Evolutionary conservation across 2,329 filamentous ascomycete genomes (phyloP).

Genomic region (Pestalotiopsis sp.): DNA sequence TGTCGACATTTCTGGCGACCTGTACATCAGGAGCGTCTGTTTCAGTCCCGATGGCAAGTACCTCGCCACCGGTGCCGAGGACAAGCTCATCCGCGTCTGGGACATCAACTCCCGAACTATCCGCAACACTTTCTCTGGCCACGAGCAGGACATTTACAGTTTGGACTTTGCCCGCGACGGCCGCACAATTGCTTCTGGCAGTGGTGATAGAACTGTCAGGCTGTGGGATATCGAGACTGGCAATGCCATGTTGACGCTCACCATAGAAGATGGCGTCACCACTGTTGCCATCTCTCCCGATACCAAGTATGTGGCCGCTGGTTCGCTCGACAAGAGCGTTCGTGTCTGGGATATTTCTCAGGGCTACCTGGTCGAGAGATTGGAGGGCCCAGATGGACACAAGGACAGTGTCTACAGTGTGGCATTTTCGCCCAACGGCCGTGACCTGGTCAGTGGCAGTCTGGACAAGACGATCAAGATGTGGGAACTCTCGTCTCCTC

Average conservation of each 20-base stretch:
- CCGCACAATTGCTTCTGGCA: conserved; percentile 91
- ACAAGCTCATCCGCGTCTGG: conserved; percentile 97
- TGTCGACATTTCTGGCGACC: conserved; percentile 84
- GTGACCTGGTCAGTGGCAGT: conserved; percentile 91
- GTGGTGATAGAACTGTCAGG: conserved; percentile 90
- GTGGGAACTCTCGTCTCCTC: conserved; percentile 86
- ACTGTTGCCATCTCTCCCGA: conserved; percentile 97
- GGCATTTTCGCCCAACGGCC: conserved; percentile 91
- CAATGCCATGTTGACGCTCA: conserved; percentile 79
- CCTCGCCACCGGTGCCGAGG: conserved; percentile 93
- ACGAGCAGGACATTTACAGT: conserved; percentile 98
- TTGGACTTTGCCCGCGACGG: conserved; percentile 94
- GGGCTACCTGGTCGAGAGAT: conserved; percentile 84
- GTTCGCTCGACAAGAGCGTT: conserved; percentile 96
- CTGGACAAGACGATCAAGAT: conserved; percentile 99
- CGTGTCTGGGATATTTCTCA: conserved; percentile 92
- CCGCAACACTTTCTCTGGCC: conserved; percentile 90
- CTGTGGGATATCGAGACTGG: conserved; percentile 94
- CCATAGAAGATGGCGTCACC: conserved; percentile 95
- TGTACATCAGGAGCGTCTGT: conserved; percentile 97
- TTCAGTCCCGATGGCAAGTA: conserved; percentile 97
- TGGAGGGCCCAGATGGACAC: conserved; percentile 92
- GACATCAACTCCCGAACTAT: conserved; percentile 85
- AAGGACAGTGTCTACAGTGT: conserved; percentile 97
- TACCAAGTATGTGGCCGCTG: conserved; percentile 90